Evolutionary conservation across 106 monocot species (phyloP).

Genomic region (Platanthera zijinensis): DNA sequence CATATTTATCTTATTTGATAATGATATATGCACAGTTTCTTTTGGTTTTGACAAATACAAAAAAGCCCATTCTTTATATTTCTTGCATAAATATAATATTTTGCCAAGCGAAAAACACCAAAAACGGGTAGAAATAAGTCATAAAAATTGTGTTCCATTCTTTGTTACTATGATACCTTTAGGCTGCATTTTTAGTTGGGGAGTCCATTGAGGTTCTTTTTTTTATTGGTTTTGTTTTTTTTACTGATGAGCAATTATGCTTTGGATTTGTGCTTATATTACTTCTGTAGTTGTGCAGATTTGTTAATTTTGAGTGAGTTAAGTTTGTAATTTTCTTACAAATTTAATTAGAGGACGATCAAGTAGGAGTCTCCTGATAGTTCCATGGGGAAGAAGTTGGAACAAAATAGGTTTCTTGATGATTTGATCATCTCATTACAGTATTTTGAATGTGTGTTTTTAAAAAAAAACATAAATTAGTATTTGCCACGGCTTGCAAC

Average conservation of each 20-base stretch:
- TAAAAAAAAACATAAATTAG: no score
- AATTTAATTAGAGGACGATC: no score
- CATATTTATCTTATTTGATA: not conserved
- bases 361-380: no score
- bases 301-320: not conserved
- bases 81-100: not conserved
- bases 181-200: slow-evolving; percentile 1
- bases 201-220: not conserved
- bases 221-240: not conserved
- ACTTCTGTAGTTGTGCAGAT: not conserved
- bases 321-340: not conserved
- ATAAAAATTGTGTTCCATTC: not conserved
- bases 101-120: not conserved
- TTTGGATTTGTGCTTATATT: not conserved
- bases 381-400: no score
- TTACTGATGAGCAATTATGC: not conserved
- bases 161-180: not conserved
- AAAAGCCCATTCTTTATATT: not conserved
- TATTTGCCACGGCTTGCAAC: no score
- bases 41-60: not conserved
- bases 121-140: not conserved
- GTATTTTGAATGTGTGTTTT: no score
- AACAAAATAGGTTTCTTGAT: no score
- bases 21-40: not conserved
- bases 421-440: no score